Evolutionary conservation across 2,329 filamentous ascomycete genomes (phyloP).

Genomic region (Dryadomyces sulphureus): DNA sequence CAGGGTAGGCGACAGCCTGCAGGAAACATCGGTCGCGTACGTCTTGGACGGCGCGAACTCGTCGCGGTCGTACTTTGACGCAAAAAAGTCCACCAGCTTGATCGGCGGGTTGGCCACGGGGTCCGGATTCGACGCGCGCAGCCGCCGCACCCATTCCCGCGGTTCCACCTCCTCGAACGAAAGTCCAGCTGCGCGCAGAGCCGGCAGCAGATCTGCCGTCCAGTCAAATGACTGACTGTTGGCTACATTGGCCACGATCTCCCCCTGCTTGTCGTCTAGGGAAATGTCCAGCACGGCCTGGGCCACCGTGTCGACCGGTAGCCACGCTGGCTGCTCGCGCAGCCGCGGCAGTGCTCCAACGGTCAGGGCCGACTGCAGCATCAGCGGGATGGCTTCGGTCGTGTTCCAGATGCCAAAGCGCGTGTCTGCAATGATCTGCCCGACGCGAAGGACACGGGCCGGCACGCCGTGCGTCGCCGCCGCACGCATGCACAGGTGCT

Average conservation of each 20-base stretch:
- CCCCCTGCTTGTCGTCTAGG: slow-evolving; percentile 6
- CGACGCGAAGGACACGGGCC: slow-evolving; percentile 27
- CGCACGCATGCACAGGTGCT: slow-evolving; percentile 1
- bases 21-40: background rate
- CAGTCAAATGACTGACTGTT: slow-evolving; percentile 29
- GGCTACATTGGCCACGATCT: slow-evolving; percentile 28
- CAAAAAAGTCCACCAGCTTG: slow-evolving; percentile 38
- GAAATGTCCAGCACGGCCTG: slow-evolving; percentile 22
- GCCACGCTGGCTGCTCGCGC: slow-evolving; percentile 27
- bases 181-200: slow-evolving; percentile 27
- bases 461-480: slow-evolving; percentile 2
- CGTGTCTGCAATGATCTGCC: slow-evolving; percentile 35
- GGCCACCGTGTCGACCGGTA: slow-evolving; percentile 30
- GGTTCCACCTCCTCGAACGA: slow-evolving; percentile 28
- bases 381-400: slow-evolving; percentile 35
- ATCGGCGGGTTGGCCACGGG: slow-evolving; percentile 32
- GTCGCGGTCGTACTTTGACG: slow-evolving; percentile 25
- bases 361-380: slow-evolving; percentile 29
- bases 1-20: background rate
- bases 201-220: slow-evolving; percentile 21
- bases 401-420: slow-evolving; percentile 33
- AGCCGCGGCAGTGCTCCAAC: slow-evolving; percentile 29
- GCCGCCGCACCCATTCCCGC: slow-evolving; percentile 26
- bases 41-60: background rate
- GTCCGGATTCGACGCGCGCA: slow-evolving; percentile 21